Evolutionary conservation across 73 alveolate genomes (phyloP).

Genomic region (Paramecium primaurelia): DNA sequence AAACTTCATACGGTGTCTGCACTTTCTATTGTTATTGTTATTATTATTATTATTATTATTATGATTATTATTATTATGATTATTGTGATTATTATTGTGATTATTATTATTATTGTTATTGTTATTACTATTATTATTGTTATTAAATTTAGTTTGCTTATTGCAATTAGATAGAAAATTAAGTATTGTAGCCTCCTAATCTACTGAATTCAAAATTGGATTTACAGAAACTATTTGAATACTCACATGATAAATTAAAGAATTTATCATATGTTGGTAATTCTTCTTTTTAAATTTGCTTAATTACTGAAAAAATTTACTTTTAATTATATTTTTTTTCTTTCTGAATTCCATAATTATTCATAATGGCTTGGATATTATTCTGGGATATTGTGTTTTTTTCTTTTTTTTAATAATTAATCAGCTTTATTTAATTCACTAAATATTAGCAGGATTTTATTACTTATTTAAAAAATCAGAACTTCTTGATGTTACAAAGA

Average conservation of each 20-base stretch:
- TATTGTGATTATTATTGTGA: background rate
- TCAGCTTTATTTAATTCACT: constrained; percentile 6
- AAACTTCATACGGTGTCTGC: background rate
- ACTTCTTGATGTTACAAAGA: background rate
- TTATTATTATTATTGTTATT: no score
- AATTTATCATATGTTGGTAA: background rate
- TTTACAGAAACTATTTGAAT: background rate
- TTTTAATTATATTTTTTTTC: constrained; percentile 28
- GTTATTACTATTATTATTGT: background rate
- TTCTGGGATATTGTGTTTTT: background rate
- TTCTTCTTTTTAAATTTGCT: background rate
- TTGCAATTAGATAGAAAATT: background rate
- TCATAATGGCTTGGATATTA: constrained; percentile 14
- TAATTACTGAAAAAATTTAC: background rate
- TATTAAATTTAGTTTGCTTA: background rate
- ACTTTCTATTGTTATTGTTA: background rate
- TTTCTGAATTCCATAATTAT: background rate
- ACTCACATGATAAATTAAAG: background rate
- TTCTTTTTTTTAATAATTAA: background rate
- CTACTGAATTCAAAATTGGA: background rate
- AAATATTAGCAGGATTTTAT: background rate
- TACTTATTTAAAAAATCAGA: constrained; percentile 3
- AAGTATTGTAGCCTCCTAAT: background rate
- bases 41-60: background rate
- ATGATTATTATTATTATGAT: background rate